Conservation (phyloP, 176 grass and related monocot genomes). For the Aegilops longissima region DNA sequence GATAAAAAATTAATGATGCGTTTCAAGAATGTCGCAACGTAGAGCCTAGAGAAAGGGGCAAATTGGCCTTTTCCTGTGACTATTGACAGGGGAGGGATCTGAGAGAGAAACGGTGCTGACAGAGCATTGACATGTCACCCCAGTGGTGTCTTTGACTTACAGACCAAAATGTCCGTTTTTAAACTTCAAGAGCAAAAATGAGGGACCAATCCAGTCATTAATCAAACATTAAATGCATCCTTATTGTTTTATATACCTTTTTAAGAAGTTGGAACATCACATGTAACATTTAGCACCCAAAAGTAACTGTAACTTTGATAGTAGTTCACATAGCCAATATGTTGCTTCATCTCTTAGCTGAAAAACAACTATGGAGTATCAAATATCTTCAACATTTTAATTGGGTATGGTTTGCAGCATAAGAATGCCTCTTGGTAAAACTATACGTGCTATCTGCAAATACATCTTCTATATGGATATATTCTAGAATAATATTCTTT, state of each 20-base stretch:
- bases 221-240: not conserved
- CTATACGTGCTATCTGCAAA: not conserved
- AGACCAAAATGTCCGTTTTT: not conserved
- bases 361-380: not conserved
- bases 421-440: not conserved
- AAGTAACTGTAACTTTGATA: not conserved
- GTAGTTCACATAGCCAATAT: not conserved
- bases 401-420: not conserved
- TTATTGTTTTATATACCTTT: not conserved
- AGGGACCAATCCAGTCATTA: constrained; percentile 7
- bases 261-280: not conserved
- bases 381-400: not conserved
- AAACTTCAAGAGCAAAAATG: not conserved
- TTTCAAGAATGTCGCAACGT: not conserved
- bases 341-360: not conserved
- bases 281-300: not conserved
- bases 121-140: not conserved
- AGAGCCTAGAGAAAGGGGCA: not conserved
- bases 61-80: not conserved
- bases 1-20: not conserved
- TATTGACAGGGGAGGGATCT: not conserved
- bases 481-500: not conserved
- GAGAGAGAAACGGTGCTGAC: not conserved
- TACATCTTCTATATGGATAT: not conserved
- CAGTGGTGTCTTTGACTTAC: not conserved